These are phyloP conservation scores for Bullera alba DNA, from an alignment of 768 basidiomycete genomes.

Conservation along the genomic window DNA sequence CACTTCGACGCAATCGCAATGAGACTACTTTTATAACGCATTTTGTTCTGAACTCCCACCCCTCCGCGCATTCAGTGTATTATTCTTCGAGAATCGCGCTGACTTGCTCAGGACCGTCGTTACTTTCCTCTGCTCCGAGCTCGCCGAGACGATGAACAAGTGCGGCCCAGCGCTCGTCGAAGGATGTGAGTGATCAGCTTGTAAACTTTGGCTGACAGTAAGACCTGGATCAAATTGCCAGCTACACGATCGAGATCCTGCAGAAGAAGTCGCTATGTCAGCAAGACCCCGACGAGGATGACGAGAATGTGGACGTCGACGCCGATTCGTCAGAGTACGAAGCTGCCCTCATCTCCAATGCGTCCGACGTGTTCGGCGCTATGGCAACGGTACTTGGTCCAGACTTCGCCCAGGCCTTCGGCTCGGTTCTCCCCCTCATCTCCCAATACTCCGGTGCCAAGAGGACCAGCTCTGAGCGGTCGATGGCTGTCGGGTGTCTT, in stretches of 20 bases:
- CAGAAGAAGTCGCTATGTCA: conserved; percentile 95
- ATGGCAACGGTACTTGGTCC: conserved; percentile 76
- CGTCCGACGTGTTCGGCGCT: conserved; percentile 85
- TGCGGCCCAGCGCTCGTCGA: conserved; percentile 82
- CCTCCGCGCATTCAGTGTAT: too few species aligned
- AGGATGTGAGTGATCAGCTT: conserved; percentile 55
- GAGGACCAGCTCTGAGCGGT: conserved; percentile 82
- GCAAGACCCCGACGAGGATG: conserved; percentile 89
- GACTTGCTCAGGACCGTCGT: conserved; percentile 54
- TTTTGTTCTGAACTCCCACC: conserved; percentile 45
- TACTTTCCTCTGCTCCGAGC: conserved; percentile 73
- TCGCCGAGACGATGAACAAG: conserved; percentile 86
- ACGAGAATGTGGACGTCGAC: conserved; percentile 62
- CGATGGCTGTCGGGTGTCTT: conserved; percentile 83
- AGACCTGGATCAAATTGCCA: conserved; percentile 69
- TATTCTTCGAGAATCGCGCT: conserved; percentile 7
- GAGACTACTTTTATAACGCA: conserved; percentile 53
- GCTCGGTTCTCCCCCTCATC: conserved; percentile 80
- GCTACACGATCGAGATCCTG: conserved; percentile 73
- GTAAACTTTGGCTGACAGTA: conserved; percentile 9
- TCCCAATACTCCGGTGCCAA: conserved; percentile 84
- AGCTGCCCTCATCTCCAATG: conserved; percentile 86
- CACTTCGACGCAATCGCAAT: conserved; percentile 61
- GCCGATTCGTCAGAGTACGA: conserved; percentile 79
- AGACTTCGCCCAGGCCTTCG: conserved; percentile 75